A percentile compares a stretch with the other conserved stretches of the same genome.
Conservation (phyloP, 164 flowering plant species). For the Magnolia officinalis region DNA sequence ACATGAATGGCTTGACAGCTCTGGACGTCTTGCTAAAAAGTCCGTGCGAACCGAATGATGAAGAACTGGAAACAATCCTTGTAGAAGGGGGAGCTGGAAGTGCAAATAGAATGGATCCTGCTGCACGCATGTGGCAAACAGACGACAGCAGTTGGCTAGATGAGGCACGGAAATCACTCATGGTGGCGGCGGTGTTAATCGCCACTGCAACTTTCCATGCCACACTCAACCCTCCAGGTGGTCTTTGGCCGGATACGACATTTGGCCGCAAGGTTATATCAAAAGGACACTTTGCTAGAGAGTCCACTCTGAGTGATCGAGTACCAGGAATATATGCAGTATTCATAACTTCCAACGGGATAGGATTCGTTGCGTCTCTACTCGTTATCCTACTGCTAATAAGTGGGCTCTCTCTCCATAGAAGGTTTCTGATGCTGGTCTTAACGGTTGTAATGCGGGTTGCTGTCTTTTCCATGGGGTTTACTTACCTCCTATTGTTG, state of each 20-base stretch:
- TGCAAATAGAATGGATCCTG: neutral
- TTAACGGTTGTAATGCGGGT: neutral
- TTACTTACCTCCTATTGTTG: neutral
- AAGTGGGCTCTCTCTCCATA: neutral
- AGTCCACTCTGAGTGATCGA: neutral
- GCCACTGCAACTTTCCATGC: neutral
- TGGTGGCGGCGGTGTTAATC: neutral
- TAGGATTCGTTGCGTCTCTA: neutral
- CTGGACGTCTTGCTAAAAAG: neutral
- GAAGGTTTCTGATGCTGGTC: neutral
- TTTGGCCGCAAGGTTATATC: neutral
- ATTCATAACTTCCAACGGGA: neutral
- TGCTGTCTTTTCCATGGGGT: neutral
- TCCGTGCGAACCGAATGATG: neutral
- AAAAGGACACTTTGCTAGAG: neutral
- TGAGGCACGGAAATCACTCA: too few species aligned
- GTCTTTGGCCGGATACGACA: neutral
- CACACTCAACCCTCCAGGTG: constrained; percentile 3
- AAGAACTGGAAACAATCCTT: neutral
- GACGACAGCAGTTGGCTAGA: neutral
- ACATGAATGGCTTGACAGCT: neutral
- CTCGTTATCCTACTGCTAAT: neutral
- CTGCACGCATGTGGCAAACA: neutral
- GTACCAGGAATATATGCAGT: neutral
- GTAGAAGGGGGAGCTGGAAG: neutral